Conservation (phyloP, 805 yeast genomes). For the Candida manassasensis region DNA sequence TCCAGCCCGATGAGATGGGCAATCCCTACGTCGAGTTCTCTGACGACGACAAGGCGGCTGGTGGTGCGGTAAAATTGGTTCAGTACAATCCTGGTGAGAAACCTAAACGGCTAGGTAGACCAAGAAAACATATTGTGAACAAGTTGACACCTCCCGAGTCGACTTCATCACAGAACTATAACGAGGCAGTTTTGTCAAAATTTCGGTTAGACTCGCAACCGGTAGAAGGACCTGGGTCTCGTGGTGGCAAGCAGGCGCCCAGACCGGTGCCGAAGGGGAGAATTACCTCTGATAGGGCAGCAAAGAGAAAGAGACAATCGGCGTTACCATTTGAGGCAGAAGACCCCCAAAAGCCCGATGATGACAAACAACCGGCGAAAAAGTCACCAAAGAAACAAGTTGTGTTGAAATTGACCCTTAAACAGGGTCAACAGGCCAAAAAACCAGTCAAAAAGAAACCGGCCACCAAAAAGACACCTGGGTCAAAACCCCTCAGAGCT, state of each 20-base stretch:
- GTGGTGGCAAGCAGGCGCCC: conserved; percentile 28
- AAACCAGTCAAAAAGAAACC: conserved; percentile 1
- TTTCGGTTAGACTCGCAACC: conserved; percentile 33
- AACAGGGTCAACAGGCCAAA: conserved; percentile 4
- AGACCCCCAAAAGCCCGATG: not conserved
- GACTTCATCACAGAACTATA: conserved; percentile 22
- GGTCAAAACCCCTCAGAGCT: conserved; percentile 5
- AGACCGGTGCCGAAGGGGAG: conserved; percentile 20
- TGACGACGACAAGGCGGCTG: conserved; percentile 2
- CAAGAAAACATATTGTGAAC: conserved; percentile 23
- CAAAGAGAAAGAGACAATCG: conserved; percentile 1
- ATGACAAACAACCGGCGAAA: not conserved
- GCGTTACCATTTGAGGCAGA: not conserved
- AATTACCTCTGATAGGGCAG: conserved; percentile 16
- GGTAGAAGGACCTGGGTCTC: conserved; percentile 35
- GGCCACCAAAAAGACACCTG: conserved; percentile 1
- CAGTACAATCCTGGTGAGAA: conserved; percentile 29
- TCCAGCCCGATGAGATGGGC: not conserved
- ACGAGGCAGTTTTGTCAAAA: conserved; percentile 26
- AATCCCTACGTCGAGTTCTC: conserved; percentile 2
- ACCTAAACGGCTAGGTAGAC: conserved; percentile 32
- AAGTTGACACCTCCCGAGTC: conserved; percentile 16
- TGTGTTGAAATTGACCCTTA: conserved; percentile 1
- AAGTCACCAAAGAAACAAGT: not conserved
- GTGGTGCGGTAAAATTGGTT: conserved; percentile 15